phyloP scores from a whole-genome alignment of 2,329 filamentous ascomycete species.

The Monosporascus ibericus region DNA sequence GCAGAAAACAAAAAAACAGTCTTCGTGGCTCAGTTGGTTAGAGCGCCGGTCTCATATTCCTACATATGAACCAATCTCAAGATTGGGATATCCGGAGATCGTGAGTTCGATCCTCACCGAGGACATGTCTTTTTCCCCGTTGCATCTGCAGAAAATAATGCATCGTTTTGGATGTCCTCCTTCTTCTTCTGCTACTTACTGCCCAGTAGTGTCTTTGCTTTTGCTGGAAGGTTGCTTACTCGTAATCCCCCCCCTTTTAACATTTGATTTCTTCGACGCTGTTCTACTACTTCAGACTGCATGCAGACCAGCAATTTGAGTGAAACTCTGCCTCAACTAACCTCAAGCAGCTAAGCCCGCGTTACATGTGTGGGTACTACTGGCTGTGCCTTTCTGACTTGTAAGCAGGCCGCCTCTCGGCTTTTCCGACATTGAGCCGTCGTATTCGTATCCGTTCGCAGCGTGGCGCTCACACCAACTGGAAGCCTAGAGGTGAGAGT shows the following conservation, averaged over 20 bases:
- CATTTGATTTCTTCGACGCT: no score
- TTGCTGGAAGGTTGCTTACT: no score
- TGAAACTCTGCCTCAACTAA: no score
- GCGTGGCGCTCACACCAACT: neutral
- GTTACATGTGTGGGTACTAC: no score
- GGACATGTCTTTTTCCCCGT: neutral
- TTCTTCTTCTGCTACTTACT: no score
- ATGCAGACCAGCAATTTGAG: no score
- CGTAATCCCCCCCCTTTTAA: no score
- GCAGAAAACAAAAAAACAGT: constrained; percentile 6
- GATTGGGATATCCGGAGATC: neutral
- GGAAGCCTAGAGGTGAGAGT: neutral
- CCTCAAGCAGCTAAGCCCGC: no score
- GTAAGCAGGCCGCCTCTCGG: neutral
- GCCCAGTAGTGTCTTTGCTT: no score
- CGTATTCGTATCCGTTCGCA: neutral
- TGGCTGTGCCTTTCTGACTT: no score
- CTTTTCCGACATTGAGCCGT: neutral
- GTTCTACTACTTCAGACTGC: no score
- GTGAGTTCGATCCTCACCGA: neutral
- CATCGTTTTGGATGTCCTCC: no score
- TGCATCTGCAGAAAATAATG: neutral
- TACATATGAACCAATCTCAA: neutral
- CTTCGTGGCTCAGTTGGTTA: constrained; percentile 38
- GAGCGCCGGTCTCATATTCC: constrained; percentile 36